Base-by-base conservation (phyloP, 2,329 filamentous ascomycete species). In the Myriosclerotinia curreyana region DNA sequence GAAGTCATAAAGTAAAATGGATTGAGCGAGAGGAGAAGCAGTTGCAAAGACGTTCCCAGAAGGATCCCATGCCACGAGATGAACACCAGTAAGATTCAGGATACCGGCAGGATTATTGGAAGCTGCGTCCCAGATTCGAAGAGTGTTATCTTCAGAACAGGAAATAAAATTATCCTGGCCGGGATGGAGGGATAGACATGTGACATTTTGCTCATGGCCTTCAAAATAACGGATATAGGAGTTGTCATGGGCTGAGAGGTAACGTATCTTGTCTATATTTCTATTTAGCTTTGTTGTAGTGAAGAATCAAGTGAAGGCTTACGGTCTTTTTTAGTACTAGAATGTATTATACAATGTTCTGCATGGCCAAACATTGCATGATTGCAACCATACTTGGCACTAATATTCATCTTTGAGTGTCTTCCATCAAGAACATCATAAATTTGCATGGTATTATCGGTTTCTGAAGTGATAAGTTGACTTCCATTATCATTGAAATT, bases 401-500 rank as follows among this genome's bases (percentile, higher is more conserved):
- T 96, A 60, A 96, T 87, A 54, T 97, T 83, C 66, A 88, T 89
- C 79, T 98, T 98, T 54, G 92, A 90, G 71, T 92, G 88, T 66
- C 90, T 90, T 5, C 95, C 95, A 69, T 96, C 92, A 72, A 90
- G 91, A 68, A 96, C 89, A 72, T 95, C 96, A 79, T 96, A 99
- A 40, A 99, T 88, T 74, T 98, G 93, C 67, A 99, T 90, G 4
- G 91, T 96, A 75, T 97, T 93, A 76, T 99, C 95, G 79, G 91
- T 92, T 70, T 93, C 91, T 7, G 92, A 91, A 0, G 93, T 91
- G 77, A 99, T 92, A 66, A 96, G 84, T 58, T 94, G 90, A 76
- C 97, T 92, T 76, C 95, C 95, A 51, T 91, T 89, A 78, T 98
- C 93, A 76, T 98, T 93, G 75, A 96, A 99, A 79, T 99, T 94